Base-by-base conservation (phyloP, 345 rosid species). In the Streptanthus diversifolius region DNA sequence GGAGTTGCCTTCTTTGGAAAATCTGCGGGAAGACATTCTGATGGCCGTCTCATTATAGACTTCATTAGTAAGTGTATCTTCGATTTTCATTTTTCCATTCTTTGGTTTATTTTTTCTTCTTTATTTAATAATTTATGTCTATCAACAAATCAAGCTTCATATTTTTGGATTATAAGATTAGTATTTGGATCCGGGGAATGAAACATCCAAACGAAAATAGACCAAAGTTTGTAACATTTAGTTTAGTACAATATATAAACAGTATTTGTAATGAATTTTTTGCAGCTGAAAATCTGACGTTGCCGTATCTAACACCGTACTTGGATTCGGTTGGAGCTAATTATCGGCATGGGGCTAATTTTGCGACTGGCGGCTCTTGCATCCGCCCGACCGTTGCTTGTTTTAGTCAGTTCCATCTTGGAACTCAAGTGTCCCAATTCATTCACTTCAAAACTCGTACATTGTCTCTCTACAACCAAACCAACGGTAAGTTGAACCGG, bases 301-400 rank as follows among this genome's bases (percentile, higher is more conserved):
- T 88, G 29, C 89, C 89, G 5, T 84, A 83, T 53, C 81, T 85
- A 60, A 82, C 86, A 62, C 81, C 96, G 8, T 90, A 82, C 83
- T 75, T 88, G 79, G 89, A 90, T 58, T 88, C 89, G 11, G 48
- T 88, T 6, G 92, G 85, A 40, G 69, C 91, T 45, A 82, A 81
- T 53, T 90, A 86, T 66, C 52, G 87, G 37, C 74, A 80, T 8
- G 96, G 96, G 51, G 96, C 91, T 35, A 90, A 90, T 69, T 88
- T 88, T 70, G 93, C 96, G 8, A 81, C 90, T 0, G 91, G 85
- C 2, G 96, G 96, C 53, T 83, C 96, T 39, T 83, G 91, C 36
- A 77, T 88, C 76, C 85, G 86, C 19, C 88, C 83, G 1, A 82
- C 85, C n/a, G 81, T 83, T 53, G 37, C 70, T 62, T 76, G 79